A percentile compares a stretch with the other conserved stretches of the same genome.
Evolutionary conservation across 2,329 filamentous ascomycete species (phyloP).

Genomic region (Apiospora kogelbergensis): DNA sequence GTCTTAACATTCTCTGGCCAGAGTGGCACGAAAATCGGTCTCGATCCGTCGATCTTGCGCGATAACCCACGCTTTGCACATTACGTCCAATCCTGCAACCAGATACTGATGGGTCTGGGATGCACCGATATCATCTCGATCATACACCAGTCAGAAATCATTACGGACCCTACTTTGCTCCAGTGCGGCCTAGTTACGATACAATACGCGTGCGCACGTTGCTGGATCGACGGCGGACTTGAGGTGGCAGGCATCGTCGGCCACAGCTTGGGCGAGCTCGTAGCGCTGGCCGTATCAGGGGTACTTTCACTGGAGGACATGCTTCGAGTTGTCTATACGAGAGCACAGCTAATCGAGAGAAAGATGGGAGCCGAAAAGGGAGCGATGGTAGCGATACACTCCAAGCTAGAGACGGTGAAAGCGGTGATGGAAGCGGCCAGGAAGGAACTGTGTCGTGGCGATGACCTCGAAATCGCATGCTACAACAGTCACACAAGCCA

Average conservation of each 20-base stretch:
- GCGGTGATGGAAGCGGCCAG: neutral
- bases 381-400: conserved; percentile 33
- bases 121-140: conserved; percentile 35
- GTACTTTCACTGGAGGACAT: conserved; percentile 30
- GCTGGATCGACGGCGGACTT: conserved; percentile 35
- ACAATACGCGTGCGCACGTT: conserved; percentile 36
- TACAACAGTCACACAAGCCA: conserved; percentile 22
- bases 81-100: neutral
- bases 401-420: neutral
- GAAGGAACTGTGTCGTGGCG: neutral
- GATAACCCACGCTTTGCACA: neutral
- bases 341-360: conserved; percentile 32
- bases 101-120: neutral
- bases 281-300: conserved; percentile 35
- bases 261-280: conserved; percentile 40
- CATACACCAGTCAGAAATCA: conserved; percentile 21
- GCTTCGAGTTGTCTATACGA: conserved; percentile 28
- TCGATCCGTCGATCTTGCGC: neutral
- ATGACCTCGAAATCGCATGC: conserved; percentile 6
- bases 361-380: conserved; percentile 35
- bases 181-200: conserved; percentile 37
- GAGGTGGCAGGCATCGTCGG: conserved; percentile 34
- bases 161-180: conserved; percentile 29
- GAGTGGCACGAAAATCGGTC: conserved; percentile 5
- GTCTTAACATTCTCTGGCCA: conserved; percentile 8